A percentile compares a stretch with the other conserved stretches of the same genome.
Evolutionary conservation across 1,139 yeast species (phyloP).

Genomic region (Zygosaccharomyces sapae): DNA sequence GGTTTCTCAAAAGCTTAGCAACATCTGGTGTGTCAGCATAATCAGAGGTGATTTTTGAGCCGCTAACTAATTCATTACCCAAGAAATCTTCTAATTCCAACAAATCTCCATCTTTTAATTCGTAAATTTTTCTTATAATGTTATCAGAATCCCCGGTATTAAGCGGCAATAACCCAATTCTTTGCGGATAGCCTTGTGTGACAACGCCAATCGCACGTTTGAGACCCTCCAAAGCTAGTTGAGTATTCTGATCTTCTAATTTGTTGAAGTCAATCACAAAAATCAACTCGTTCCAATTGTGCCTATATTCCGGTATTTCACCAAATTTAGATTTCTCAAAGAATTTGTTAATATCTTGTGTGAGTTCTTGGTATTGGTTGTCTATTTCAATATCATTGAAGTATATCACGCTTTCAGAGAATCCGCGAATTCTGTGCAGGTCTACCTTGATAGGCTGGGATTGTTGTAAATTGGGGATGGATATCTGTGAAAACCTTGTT

Average conservation of each 20-base stretch:
- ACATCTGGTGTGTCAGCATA: slow-evolving; percentile 22
- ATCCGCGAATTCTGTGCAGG: slow-evolving; percentile 30
- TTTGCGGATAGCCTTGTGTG: slow-evolving; percentile 64
- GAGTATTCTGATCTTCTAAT: slow-evolving; percentile 44
- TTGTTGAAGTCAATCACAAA: slow-evolving; percentile 65
- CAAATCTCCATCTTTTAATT: slow-evolving; percentile 33
- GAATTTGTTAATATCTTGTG: slow-evolving; percentile 44
- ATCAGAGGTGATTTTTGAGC: slow-evolving; percentile 9
- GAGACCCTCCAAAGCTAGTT: slow-evolving; percentile 47
- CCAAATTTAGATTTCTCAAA: slow-evolving; percentile 45
- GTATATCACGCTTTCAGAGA: slow-evolving; percentile 50
- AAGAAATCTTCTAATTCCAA: slow-evolving; percentile 32
- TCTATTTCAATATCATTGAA: slow-evolving; percentile 76
- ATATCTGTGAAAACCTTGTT: slow-evolving; percentile 22
- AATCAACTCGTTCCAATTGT: slow-evolving; percentile 72
- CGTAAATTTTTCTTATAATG: slow-evolving; percentile 39
- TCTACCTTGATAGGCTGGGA: slow-evolving; percentile 35
- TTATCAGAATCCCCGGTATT: slow-evolving; percentile 20
- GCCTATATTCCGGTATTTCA: slow-evolving; percentile 63
- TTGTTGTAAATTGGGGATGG: slow-evolving; percentile 23
- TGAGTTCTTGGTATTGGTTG: slow-evolving; percentile 46
- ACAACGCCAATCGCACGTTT: slow-evolving; percentile 46
- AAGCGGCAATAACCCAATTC: slow-evolving; percentile 75
- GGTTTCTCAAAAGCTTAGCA: slow-evolving; percentile 36
- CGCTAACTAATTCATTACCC: slow-evolving; percentile 1